These are phyloP conservation scores for Closterium sp. DNA, from an alignment of 139 green algal species.

Conservation along the genomic window DNA sequence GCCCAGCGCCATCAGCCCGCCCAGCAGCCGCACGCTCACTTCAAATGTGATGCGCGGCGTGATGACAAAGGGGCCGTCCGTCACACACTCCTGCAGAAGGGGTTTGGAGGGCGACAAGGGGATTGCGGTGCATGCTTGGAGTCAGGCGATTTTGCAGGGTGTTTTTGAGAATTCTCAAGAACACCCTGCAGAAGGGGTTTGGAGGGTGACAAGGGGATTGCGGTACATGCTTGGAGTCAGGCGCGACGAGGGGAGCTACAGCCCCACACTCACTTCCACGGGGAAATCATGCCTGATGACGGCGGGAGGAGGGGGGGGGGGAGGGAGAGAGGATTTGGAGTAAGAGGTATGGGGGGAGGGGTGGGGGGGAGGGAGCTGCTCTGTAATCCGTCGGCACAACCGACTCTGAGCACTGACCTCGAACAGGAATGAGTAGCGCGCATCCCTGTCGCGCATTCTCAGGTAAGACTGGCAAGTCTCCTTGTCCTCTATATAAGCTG, in stretches of 20 bases:
- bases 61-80: conserved; percentile 90
- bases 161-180: too few species aligned
- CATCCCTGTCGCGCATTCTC: conserved; percentile 94
- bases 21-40: conserved; percentile 88
- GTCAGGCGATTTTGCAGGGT: too few species aligned
- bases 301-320: neutral
- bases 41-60: conserved; percentile 93
- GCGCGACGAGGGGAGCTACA: neutral
- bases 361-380: neutral
- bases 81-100: conserved; percentile 75
- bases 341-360: neutral
- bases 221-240: neutral
- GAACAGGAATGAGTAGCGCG: conserved; percentile 95
- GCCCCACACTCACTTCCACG: neutral
- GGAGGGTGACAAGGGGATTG: neutral
- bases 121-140: neutral
- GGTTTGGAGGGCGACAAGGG: neutral
- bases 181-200: conserved; percentile 40
- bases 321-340: neutral
- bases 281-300: too few species aligned
- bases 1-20: conserved; percentile 94
- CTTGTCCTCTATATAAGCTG: too few species aligned
- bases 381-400: neutral
- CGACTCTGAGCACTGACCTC: conserved; percentile 54
- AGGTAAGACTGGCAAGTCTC: conserved; percentile 94